These are phyloP conservation scores for Melaleuca quinquenervia DNA, from an alignment of 345 rosid genomes.

Conservation along the genomic window DNA sequence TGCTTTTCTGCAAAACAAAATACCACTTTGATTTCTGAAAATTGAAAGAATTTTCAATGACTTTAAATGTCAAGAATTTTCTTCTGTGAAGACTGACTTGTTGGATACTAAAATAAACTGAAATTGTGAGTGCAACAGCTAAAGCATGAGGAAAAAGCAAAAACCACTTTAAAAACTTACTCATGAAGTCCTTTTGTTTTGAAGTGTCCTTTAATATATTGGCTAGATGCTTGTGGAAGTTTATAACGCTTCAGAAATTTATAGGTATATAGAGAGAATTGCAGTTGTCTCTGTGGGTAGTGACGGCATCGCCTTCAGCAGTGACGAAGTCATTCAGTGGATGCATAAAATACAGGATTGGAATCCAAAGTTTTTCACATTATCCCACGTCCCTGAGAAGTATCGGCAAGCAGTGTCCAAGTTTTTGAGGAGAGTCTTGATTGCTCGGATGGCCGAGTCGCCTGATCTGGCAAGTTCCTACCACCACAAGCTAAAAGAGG, in stretches of 20 bases:
- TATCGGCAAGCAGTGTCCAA: conserved; percentile 46
- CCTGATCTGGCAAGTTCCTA: conserved; percentile 81
- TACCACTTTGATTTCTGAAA: not conserved
- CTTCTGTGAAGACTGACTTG: not conserved
- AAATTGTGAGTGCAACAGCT: not conserved
- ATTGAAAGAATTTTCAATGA: not conserved
- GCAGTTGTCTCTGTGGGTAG: conserved; percentile 49
- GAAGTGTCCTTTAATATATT: not conserved
- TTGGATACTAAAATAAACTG: not conserved
- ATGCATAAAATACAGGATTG: conserved; percentile 68
- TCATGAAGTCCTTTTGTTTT: not conserved
- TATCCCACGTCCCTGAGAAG: conserved; percentile 51
- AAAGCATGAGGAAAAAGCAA: not conserved
- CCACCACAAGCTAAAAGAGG: conserved; percentile 69
- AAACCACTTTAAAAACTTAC: not conserved
- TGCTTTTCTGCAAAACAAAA: not conserved
- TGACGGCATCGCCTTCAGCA: conserved; percentile 27
- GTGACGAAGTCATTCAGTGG: conserved; percentile 48
- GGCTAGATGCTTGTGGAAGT: not conserved
- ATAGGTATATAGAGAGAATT: conserved; percentile 70
- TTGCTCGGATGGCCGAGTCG: conserved; percentile 76
- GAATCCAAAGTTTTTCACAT: conserved; percentile 71
- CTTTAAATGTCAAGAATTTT: not conserved
- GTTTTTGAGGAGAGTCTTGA: conserved; percentile 65
- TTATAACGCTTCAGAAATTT: conserved; percentile 2